phyloP scores from a whole-genome alignment of 1,284 basidiomycete species.

The Pyrrhoderma noxium region DNA sequence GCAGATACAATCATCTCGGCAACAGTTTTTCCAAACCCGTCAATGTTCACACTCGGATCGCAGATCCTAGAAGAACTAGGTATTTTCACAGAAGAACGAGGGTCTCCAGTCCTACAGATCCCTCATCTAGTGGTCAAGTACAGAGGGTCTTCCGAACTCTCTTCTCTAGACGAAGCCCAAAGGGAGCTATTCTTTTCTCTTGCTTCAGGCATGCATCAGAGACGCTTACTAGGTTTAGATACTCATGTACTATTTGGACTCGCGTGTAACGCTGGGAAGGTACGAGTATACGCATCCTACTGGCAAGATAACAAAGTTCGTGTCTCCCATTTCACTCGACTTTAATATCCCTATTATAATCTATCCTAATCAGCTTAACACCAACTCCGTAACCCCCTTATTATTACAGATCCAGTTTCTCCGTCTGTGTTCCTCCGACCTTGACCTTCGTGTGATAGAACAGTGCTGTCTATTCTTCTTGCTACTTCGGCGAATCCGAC shows the following conservation, averaged over 20 bases:
- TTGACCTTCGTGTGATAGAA: constrained; percentile 2
- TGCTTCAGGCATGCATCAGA: constrained; percentile 4
- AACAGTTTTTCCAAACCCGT: constrained; percentile 6
- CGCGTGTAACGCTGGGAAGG: constrained; percentile 3
- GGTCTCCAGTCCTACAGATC: neutral
- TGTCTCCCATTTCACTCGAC: neutral
- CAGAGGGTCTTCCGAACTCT: neutral
- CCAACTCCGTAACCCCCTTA: neutral
- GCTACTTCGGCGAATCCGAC: constrained; percentile 3
- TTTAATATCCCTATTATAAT: too few relatives aligned
- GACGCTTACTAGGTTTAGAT: constrained; percentile 2
- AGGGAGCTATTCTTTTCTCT: constrained; percentile 5
- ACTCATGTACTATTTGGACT: constrained; percentile 8
- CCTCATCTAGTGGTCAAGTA: constrained; percentile 5
- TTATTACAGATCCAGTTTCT: constrained; percentile 7
- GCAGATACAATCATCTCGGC: constrained; percentile 2
- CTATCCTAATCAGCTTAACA: neutral
- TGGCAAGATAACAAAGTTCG: constrained; percentile 8
- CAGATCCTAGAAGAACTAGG: constrained; percentile 6
- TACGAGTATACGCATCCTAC: neutral
- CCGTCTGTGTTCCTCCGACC: constrained; percentile 2
- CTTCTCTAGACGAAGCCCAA: neutral
- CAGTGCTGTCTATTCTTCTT: constrained; percentile 9
- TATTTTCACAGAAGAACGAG: neutral
- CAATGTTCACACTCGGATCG: constrained; percentile 3